phyloP scores from a whole-genome alignment of 129 eudicot genomes.

The Flaveria brownii region DNA sequence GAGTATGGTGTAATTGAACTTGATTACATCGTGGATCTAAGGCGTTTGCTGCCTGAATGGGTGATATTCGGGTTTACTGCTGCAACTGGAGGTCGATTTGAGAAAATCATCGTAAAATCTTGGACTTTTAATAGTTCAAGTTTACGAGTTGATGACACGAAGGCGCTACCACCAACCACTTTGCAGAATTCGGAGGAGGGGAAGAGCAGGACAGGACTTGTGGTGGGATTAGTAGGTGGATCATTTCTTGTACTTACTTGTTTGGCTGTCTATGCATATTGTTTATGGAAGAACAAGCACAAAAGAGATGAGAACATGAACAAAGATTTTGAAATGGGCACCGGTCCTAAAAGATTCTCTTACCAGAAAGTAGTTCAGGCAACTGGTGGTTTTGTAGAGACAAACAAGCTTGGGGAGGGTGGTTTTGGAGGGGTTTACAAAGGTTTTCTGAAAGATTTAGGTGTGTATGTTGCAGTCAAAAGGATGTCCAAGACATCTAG shows the following conservation, averaged over 20 bases:
- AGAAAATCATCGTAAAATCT: background rate
- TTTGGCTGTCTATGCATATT: background rate
- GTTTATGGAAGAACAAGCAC: background rate
- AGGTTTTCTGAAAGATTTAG: background rate
- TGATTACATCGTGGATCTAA: background rate
- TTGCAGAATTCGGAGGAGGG: background rate
- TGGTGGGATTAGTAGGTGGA: background rate
- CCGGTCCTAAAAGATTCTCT: slow-evolving; percentile 39
- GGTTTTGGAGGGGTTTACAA: slow-evolving; percentile 4
- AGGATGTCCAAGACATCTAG: background rate
- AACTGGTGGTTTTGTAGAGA: slow-evolving; percentile 33
- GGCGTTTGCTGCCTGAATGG: background rate
- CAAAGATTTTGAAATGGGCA: background rate
- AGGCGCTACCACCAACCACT: background rate
- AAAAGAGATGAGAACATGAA: slow-evolving; percentile 21
- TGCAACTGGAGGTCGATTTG: background rate
- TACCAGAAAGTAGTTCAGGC: slow-evolving; percentile 33
- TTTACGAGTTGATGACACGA: background rate
- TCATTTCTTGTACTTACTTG: background rate
- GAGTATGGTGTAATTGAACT: background rate
- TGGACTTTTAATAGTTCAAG: background rate
- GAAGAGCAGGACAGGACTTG: background rate
- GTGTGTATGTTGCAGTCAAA: background rate
- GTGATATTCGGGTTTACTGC: background rate
- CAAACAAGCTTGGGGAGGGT: slow-evolving; percentile 46